These are phyloP conservation scores for Emergomyces pasteurianus DNA, from an alignment of 2,329 filamentous ascomycete species.

Conservation along the genomic window DNA sequence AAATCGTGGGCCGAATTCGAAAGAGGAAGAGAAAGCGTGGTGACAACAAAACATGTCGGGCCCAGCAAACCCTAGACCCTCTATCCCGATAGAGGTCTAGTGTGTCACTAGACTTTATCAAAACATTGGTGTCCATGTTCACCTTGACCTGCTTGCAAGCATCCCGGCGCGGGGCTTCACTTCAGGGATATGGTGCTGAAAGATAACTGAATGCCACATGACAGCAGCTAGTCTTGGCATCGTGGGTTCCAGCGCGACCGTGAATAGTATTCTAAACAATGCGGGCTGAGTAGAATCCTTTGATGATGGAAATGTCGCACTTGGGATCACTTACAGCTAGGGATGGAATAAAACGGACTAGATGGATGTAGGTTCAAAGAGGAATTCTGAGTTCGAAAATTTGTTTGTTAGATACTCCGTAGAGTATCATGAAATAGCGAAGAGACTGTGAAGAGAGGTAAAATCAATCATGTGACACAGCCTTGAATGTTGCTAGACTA, in stretches of 20 bases:
- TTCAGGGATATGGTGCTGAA: neutral
- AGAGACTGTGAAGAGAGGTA: no score
- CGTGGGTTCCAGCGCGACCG: neutral
- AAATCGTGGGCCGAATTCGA: neutral
- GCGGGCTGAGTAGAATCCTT: neutral
- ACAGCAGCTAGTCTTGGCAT: neutral
- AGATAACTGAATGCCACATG: neutral
- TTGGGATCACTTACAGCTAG: no score
- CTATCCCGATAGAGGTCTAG: conserved; percentile 2
- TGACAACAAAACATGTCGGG: neutral
- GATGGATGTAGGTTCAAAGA: no score
- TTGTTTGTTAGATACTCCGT: no score
- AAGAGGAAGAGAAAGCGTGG: neutral
- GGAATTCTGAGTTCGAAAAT: no score
- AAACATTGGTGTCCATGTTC: neutral
- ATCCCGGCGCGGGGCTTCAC: neutral
- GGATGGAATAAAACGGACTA: no score
- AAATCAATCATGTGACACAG: no score
- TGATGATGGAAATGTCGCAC: neutral
- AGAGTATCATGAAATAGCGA: no score
- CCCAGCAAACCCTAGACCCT: neutral
- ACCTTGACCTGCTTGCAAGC: neutral
- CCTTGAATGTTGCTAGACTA: no score
- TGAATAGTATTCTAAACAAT: neutral
- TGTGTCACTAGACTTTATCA: neutral